Conservation (phyloP, 148 eudicot genomes). For the Rhododendron mucronatum region DNA sequence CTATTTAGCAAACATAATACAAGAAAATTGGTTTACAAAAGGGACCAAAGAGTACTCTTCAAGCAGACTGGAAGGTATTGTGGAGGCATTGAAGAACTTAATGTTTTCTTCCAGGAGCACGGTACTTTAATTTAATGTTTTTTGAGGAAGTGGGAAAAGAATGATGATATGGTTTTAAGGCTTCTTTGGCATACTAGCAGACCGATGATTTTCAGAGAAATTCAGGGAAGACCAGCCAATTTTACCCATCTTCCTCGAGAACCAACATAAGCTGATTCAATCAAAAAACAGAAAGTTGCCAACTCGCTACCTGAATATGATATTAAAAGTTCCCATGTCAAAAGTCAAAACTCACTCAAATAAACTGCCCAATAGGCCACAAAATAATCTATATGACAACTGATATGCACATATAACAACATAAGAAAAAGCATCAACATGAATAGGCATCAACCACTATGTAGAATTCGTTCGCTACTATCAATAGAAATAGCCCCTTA, state of each 20-base stretch:
- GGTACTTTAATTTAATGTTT: background rate
- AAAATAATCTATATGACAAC: slow-evolving; percentile 22
- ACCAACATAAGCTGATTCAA: slow-evolving; percentile 26
- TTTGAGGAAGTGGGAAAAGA: slow-evolving; percentile 7
- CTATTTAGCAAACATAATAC: background rate
- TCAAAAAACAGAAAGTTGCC: slow-evolving; percentile 23
- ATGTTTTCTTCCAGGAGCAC: slow-evolving; percentile 10
- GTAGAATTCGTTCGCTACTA: background rate
- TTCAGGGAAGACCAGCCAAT: slow-evolving; percentile 19
- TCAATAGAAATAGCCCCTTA: background rate
- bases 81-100: slow-evolving; percentile 12
- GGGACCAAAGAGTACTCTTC: background rate
- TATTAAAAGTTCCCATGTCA: slow-evolving; percentile 34
- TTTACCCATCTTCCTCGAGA: slow-evolving; percentile 16
- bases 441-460: slow-evolving; percentile 4
- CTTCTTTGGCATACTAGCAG: slow-evolving; percentile 10
- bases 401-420: background rate
- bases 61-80: slow-evolving; percentile 1
- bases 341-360: slow-evolving; percentile 38
- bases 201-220: slow-evolving; percentile 11
- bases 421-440: background rate
- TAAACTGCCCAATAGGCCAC: slow-evolving; percentile 15
- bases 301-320: slow-evolving; percentile 13
- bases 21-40: background rate
- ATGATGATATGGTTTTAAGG: background rate